phyloP scores from a whole-genome alignment of 2,329 filamentous ascomycete species.

The Cercospora berteroae region DNA sequence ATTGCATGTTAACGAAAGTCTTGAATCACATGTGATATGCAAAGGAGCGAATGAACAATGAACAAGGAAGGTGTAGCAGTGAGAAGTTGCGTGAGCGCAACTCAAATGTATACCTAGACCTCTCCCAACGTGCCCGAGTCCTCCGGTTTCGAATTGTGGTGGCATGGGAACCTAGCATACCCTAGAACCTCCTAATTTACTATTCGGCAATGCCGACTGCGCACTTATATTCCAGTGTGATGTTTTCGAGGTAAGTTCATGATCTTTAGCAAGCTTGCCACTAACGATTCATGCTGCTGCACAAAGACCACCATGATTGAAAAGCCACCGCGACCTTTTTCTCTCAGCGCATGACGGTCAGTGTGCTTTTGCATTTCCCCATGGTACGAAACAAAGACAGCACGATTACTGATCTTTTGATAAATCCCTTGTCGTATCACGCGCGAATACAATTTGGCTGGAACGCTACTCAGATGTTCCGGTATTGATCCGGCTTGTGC shows the following conservation, averaged over 20 bases:
- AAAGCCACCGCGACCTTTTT: neutral
- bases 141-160: neutral
- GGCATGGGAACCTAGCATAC: neutral
- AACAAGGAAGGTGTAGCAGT: neutral
- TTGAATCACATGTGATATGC: neutral
- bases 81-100: neutral
- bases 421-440: neutral
- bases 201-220: neutral
- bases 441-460: neutral
- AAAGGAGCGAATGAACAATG: neutral
- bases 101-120: neutral
- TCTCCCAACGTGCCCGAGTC: neutral
- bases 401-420: neutral
- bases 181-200: neutral
- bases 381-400: neutral
- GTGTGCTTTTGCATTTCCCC: neutral
- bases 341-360: neutral
- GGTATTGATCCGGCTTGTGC: neutral
- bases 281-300: too few species aligned
- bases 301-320: neutral
- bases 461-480: neutral
- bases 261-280: too few species aligned
- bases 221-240: neutral
- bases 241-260: neutral
- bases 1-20: constrained; percentile 3